Evolutionary conservation across 2,329 filamentous ascomycete genomes (phyloP).

Genomic region (Arthrobotrys pseudoclavata): DNA sequence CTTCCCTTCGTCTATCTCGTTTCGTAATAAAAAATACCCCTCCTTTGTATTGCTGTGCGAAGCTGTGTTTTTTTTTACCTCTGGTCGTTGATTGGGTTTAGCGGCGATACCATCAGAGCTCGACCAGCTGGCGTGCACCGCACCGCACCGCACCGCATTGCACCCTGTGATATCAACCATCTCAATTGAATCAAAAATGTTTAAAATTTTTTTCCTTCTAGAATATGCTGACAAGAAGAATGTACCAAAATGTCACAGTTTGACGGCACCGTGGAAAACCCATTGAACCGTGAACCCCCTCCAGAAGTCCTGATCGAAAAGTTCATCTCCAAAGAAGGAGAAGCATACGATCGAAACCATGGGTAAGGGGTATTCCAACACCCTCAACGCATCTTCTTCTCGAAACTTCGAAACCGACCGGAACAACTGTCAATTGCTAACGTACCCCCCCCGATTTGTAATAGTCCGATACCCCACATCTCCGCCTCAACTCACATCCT

Average conservation of each 20-base stretch:
- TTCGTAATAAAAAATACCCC: conserved; percentile 1
- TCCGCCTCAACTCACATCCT: conserved; percentile 67
- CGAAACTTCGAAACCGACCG: conserved; percentile 4
- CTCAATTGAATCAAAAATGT: neutral
- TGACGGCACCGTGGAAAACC: conserved; percentile 68
- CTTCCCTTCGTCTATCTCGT: neutral
- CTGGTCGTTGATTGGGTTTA: conserved; percentile 12
- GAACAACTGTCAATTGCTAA: neutral
- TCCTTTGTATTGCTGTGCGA: neutral
- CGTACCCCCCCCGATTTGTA: neutral
- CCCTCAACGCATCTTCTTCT: conserved; percentile 5
- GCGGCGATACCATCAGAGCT: conserved; percentile 33
- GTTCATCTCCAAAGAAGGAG: conserved; percentile 69
- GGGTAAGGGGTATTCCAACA: conserved; percentile 64
- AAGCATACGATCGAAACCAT: conserved; percentile 73
- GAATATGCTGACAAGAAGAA: conserved; percentile 2
- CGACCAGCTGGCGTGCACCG: conserved; percentile 31
- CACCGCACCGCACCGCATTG: conserved; percentile 15
- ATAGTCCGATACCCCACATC: conserved; percentile 69
- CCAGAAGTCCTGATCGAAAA: conserved; percentile 68
- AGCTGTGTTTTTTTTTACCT: neutral
- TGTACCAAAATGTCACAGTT: conserved; percentile 55
- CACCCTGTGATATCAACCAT: conserved; percentile 24
- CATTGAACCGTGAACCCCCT: conserved; percentile 69
- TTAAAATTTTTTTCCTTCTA: neutral